Evolutionary conservation across 306 rosid species (phyloP), one percentile per base, ranked within the genome.

Genomic region (Pyrus pyrifolia): DNA sequence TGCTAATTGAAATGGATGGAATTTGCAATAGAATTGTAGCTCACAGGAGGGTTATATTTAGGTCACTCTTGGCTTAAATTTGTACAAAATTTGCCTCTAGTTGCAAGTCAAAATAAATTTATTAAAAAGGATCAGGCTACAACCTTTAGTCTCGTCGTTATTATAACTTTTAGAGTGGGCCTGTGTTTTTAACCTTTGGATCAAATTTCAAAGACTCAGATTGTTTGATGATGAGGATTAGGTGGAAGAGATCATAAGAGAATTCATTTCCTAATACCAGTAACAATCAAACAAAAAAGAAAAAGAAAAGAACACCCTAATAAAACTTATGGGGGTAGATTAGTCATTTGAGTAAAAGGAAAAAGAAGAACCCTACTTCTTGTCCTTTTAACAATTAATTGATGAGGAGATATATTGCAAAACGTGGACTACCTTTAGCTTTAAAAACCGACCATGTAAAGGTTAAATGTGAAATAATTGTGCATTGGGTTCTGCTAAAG

Each of bases 401-500:
- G 23, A 22, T 58, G 11, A 58, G 19, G 4, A 11, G 29, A 58
- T 3, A 58, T 13, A 22, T 1, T n/a, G 30, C 7, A 4, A 58
- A 58, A 8, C 29, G 70, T 35, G 68, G 78, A 79, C 33, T 55
- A 70, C 42, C 75, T 80, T 78, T 79, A 15, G 82, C 65, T 75
- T 78, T 38, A 38, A 29, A 52, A 69, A 78, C 62, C 68, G 33
- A 38, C 65, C 72, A 35, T 70, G 12, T 0, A 83, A 83, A 85
- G 63, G 79, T 25, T 66, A 72, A 81, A 82, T 75, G 70, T 70
- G 88, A 82, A 85, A 88, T 87, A 83, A 89, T 86, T 86, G 89
- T 31, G 84, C 95, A 67, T 83, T 76, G 87, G 87, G 81, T 0
- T 74, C 42, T 35, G 90, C 70, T 55, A 89, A 91, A 86, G 93